Base-by-base conservation (phyloP, 768 basidiomycete species). In the Rhizopogon vesiculosus region DNA sequence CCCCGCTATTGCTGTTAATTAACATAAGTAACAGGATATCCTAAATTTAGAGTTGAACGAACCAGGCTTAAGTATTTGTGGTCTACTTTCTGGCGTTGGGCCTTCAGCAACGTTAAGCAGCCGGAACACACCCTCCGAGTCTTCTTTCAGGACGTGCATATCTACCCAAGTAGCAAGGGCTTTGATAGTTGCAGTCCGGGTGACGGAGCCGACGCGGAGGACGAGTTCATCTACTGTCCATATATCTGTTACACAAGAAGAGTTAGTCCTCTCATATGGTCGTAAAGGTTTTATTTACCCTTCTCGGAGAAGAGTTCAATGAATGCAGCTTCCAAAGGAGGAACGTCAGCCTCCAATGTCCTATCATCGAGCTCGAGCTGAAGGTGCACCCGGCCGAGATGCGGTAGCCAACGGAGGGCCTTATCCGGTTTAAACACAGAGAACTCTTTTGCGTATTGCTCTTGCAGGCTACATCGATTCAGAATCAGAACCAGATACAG, bases 391-490 rank as follows among this genome's bases (percentile, higher is more conserved):
- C 86, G 91, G 0, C 97, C 96, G 12, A 97, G 81, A 65, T 95
- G 89, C 9, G 93, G 87, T 6, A 98, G 68, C 89, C 93, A 98
- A 45, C 84, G 82, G 35, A 99, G 80, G 57, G 79, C 82, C 75
- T 98, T 98, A 71, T 97, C 93, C 0, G 93, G 93, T 65, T 97
- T 97, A 74, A 93, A 90, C 12, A 77, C 74, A n/a, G 76, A 75
- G 66, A 89, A 98, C 61, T 88, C 84, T 45, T 80, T 77, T 2
- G 87, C 82, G 63, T 98, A 98, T 16, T 78, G 71, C 44, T 85
- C 80, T 71, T 92, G 90, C 4, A 89, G 72, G 51, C 91, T 93
- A 61, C 12, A 19, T 54, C 18, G 44, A 25, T 50, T 40, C 31
- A 50, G 53, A 15, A 41, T 42, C 4, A 59, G 41, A 13, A 49